Percentiles rank a stretch among this genome's conserved stretches.
Evolutionary conservation across 2,329 filamentous ascomycete genomes (phyloP).

Genomic region (Colletotrichum zoysiae): DNA sequence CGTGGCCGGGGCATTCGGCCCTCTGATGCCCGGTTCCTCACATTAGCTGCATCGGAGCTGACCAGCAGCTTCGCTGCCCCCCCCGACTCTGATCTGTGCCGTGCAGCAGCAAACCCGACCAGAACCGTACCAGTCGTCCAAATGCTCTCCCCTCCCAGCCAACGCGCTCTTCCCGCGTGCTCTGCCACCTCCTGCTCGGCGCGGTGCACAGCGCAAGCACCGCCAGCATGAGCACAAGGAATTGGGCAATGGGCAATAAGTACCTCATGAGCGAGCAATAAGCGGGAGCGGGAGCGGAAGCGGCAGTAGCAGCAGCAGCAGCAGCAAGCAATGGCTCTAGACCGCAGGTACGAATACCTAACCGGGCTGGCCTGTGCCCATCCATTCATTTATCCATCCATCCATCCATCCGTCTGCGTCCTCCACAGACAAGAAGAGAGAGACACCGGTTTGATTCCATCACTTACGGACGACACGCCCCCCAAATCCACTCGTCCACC

Average conservation of each 20-base stretch:
- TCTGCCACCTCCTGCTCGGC: constrained; percentile 9
- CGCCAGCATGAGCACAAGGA: constrained; percentile 7
- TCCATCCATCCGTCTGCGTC: neutral
- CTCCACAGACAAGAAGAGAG: neutral
- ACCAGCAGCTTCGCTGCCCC: neutral
- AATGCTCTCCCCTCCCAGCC: constrained; percentile 17
- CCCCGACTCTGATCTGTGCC: constrained; percentile 20
- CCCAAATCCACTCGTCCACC: constrained; percentile 13
- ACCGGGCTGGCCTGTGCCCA: neutral
- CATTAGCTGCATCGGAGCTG: constrained; percentile 26
- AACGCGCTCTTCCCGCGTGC: constrained; percentile 26
- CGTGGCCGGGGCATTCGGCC: constrained; percentile 12
- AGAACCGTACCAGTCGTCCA: constrained; percentile 29
- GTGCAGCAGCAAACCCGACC: constrained; percentile 24
- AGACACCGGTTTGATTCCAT: neutral
- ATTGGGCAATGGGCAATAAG: neutral
- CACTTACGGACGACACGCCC: constrained; percentile 12
- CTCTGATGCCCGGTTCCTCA: constrained; percentile 9
- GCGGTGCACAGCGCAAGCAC: constrained; percentile 26
- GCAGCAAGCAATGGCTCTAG: constrained; percentile 14
- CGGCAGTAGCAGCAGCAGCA: neutral
- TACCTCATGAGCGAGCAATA: neutral
- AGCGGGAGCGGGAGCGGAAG: neutral
- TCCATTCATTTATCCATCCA: no score
- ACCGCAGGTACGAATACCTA: constrained; percentile 18